A percentile compares a stretch with the other conserved stretches of the same genome.
Evolutionary conservation across 1,284 basidiomycete genomes (phyloP).

Genomic region (Irpex sp.): DNA sequence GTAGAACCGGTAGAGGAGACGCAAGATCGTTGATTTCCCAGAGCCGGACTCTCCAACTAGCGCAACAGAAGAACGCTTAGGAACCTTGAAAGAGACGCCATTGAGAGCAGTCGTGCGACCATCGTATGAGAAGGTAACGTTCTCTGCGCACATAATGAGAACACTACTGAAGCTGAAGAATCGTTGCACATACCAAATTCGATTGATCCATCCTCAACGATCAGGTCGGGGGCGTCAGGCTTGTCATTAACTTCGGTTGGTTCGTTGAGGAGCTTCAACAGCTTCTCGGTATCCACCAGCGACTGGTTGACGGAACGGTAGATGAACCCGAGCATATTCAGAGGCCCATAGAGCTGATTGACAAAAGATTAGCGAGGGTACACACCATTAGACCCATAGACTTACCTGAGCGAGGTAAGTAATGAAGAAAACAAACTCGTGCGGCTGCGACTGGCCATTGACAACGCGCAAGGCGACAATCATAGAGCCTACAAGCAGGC

Average conservation of each 20-base stretch:
- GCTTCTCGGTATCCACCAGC: conserved; percentile 76
- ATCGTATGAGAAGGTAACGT: conserved; percentile 84
- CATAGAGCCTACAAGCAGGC: conserved; percentile 75
- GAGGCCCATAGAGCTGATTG: conserved; percentile 61
- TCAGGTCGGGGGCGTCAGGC: conserved; percentile 70
- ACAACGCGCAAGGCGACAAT: conserved; percentile 70
- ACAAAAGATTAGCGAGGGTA: conserved; percentile 6
- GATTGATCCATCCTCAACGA: conserved; percentile 74
- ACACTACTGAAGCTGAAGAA: neutral
- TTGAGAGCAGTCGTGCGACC: conserved; percentile 68
- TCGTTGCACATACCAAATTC: conserved; percentile 66
- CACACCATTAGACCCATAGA: neutral
- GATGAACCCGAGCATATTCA: conserved; percentile 72
- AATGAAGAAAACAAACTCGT: conserved; percentile 76
- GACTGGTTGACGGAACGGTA: conserved; percentile 73
- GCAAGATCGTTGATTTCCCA: conserved; percentile 80
- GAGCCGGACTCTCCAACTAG: conserved; percentile 80
- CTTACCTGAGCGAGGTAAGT: conserved; percentile 74
- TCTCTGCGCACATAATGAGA: conserved; percentile 40
- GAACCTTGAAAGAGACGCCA: conserved; percentile 81
- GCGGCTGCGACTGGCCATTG: conserved; percentile 41
- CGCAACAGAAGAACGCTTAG: conserved; percentile 76
- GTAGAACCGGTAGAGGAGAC: conserved; percentile 87
- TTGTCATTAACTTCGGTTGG: conserved; percentile 81
- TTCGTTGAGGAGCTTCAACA: conserved; percentile 73